phyloP scores from a whole-genome alignment of 2,329 filamentous ascomycete genomes.

The Orbilia blumenaviensis region DNA sequence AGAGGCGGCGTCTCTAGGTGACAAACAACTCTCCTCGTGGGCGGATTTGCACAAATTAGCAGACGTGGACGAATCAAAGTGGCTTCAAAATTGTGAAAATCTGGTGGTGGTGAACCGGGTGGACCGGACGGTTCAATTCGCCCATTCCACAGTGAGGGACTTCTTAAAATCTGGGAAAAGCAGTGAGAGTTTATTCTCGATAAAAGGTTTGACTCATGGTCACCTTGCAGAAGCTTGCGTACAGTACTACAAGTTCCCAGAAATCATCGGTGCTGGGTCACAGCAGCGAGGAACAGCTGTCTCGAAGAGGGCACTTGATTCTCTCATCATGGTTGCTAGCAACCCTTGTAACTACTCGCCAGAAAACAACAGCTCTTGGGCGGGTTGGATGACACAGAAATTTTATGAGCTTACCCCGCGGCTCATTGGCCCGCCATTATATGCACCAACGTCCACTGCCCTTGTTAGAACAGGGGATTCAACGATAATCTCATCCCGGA shows the following conservation, averaged over 20 bases:
- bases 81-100: slow-evolving; percentile 45
- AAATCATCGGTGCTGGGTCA: neutral
- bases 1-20: slow-evolving; percentile 60
- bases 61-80: slow-evolving; percentile 18
- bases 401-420: neutral
- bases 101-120: slow-evolving; percentile 3
- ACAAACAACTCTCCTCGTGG: neutral
- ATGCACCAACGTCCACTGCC: neutral
- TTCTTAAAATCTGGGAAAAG: slow-evolving; percentile 1
- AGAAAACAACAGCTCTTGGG: neutral
- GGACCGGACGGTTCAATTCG: slow-evolving; percentile 8
- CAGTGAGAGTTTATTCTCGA: neutral
- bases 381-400: neutral
- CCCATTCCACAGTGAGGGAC: slow-evolving; percentile 23
- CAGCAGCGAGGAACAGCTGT: neutral
- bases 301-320: neutral
- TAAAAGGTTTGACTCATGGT: neutral
- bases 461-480: neutral
- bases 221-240: neutral
- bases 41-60: neutral
- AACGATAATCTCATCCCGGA: neutral
- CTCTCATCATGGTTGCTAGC: neutral
- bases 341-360: too few species aligned
- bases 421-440: neutral
- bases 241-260: slow-evolving; percentile 18